phyloP scores from a whole-genome alignment of 2,329 filamentous ascomycete genomes.

The Hypoxylon sp. region DNA sequence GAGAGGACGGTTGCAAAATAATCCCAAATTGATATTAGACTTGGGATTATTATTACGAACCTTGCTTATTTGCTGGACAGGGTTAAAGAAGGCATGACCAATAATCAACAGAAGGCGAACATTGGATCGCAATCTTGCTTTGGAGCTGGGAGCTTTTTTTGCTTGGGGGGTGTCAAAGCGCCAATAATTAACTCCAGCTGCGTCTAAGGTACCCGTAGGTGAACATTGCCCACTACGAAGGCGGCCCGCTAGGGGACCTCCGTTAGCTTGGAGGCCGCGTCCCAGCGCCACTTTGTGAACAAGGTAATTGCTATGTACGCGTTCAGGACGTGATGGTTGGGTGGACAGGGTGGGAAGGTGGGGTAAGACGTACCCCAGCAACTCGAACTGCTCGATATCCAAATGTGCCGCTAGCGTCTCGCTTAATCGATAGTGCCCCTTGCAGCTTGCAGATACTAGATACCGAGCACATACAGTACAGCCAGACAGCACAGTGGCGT shows the following conservation, averaged over 20 bases:
- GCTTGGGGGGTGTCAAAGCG: conserved; percentile 11
- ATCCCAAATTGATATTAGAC: conserved; percentile 35
- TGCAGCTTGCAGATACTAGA: conserved; percentile 31
- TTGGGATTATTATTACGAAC: conserved; percentile 37
- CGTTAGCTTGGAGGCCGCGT: conserved; percentile 16
- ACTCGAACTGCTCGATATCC: conserved; percentile 26
- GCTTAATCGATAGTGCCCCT: conserved; percentile 28
- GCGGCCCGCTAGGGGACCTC: conserved; percentile 28
- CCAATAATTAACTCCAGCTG: conserved; percentile 6
- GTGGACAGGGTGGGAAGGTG: conserved; percentile 13
- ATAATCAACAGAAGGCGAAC: conserved; percentile 23
- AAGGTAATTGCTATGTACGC: conserved; percentile 26
- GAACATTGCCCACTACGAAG: conserved; percentile 2
- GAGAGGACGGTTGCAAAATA: conserved; percentile 11
- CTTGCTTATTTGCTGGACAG: conserved; percentile 15
- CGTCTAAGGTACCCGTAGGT: background rate
- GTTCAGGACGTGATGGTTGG: conserved; percentile 27
- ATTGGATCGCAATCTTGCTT: conserved; percentile 31
- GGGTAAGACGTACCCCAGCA: conserved; percentile 24
- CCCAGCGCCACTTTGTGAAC: conserved; percentile 15
- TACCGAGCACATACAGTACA: too few species aligned
- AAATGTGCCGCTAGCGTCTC: conserved; percentile 32
- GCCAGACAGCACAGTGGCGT: background rate
- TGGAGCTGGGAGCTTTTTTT: background rate
- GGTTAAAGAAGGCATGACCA: conserved; percentile 27